phyloP scores from a whole-genome alignment of 805 yeast species.

The Candida sphagnicola region DNA sequence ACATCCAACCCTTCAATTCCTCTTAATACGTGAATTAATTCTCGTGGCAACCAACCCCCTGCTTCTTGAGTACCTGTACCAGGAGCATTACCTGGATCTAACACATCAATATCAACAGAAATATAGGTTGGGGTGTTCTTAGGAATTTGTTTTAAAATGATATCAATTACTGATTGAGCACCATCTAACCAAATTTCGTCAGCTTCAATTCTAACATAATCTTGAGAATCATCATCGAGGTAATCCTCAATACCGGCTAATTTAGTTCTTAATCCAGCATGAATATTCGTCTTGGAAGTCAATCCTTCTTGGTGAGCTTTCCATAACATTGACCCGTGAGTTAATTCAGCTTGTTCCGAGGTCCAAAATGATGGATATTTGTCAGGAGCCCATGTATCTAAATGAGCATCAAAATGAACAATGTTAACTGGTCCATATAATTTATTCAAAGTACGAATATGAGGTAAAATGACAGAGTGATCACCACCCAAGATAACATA shows the following conservation, averaged over 20 bases:
- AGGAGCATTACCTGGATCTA: slow-evolving; percentile 55
- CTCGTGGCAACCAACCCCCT: slow-evolving; percentile 57
- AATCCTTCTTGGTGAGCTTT: slow-evolving; percentile 70
- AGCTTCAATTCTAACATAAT: slow-evolving; percentile 65
- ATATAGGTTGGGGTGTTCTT: slow-evolving; percentile 65
- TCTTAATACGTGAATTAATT: slow-evolving; percentile 46
- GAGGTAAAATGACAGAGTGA: slow-evolving; percentile 73
- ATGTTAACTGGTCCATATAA: slow-evolving; percentile 67
- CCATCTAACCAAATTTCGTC: slow-evolving; percentile 75
- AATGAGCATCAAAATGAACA: slow-evolving; percentile 81
- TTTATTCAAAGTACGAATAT: slow-evolving; percentile 57
- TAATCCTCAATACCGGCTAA: slow-evolving; percentile 62
- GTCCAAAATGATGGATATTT: slow-evolving; percentile 64
- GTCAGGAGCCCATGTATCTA: slow-evolving; percentile 78
- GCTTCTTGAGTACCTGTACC: slow-evolving; percentile 61
- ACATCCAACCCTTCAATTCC: slow-evolving; percentile 40
- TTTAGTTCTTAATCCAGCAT: slow-evolving; percentile 75
- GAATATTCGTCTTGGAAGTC: slow-evolving; percentile 55
- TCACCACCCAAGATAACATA: slow-evolving; percentile 79
- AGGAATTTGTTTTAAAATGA: slow-evolving; percentile 54
- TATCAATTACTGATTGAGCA: slow-evolving; percentile 50
- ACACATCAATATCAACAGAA: slow-evolving; percentile 70
- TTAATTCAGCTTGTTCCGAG: slow-evolving; percentile 55
- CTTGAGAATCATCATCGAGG: slow-evolving; percentile 61
- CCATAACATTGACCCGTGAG: slow-evolving; percentile 88